Base-by-base conservation (phyloP, 2,329 filamentous ascomycete genomes). In the Pseudocercospora musae region DNA sequence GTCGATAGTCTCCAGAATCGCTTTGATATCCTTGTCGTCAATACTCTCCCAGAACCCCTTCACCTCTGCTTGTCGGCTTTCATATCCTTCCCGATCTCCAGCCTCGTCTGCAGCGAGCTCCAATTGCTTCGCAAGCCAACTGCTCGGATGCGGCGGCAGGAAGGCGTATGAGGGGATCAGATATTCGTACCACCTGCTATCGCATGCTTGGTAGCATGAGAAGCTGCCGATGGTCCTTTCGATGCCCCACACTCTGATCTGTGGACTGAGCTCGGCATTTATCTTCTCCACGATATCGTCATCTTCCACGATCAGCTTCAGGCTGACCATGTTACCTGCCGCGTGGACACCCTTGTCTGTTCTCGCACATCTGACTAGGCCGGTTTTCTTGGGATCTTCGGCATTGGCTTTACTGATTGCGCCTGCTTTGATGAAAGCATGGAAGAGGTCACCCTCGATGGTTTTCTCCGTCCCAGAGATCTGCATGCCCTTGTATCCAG, bases 311-410 rank as follows among this genome's bases (percentile, higher is more conserved):
- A 99, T 98, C 70, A 99, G 82, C 80, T 99, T 99, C 71, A 98
- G 77, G 31, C 92, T 96, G 65, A 98, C 91, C 72, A 98, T 89
- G 73, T 98, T 98, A 57, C 94, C 95, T 1, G 94, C 94, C 1
- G 94, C 94, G 76, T 98, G 94, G 1, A 98, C 94, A 59, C 95
- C 95, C 81, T 98, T 99, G 79, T 99, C 95, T 0, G 95, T 99
- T 66, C 95, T 85, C 3, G 95, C 95, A 77, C 95, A 99, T 67
- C 95, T 89, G 58, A 96, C 91, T 52, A 99, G 85, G 57, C 92
- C 93, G 1, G 92, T 96, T 78, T 99, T 99, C 77, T 96, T 96
- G 3, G 94, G 95, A 74, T 99, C 95, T 70, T 96, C 88, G 21
- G 95, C 95, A 74, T 99, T 99, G 65, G 92, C 92, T 77, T 98